Percentiles rank a stretch among this genome's conserved stretches.
These are phyloP conservation scores for Talaromyces amestolkiae DNA, from an alignment of 2,329 filamentous ascomycete species.

Conservation along the genomic window DNA sequence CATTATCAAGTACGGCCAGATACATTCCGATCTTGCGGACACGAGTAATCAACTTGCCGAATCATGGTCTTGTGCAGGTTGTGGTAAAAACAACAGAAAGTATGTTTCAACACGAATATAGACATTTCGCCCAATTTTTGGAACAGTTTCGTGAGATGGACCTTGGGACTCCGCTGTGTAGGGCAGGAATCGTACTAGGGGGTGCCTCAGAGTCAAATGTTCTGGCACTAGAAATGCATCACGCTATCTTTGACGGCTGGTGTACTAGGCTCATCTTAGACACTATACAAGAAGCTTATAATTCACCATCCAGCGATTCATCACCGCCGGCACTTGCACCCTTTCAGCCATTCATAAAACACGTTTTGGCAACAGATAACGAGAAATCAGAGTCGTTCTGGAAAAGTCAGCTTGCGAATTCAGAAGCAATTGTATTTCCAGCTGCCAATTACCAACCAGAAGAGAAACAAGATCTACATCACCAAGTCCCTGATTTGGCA, in stretches of 20 bases:
- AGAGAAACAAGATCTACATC: neutral
- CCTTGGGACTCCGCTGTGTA: neutral
- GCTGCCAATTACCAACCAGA: conserved; percentile 2
- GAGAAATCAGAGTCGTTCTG: conserved; percentile 4
- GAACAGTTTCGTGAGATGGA: neutral
- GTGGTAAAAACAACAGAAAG: conserved; percentile 28
- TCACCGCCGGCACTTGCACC: neutral
- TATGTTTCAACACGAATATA: neutral
- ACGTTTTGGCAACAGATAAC: neutral
- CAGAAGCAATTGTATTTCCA: conserved; percentile 10
- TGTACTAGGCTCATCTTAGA: conserved; percentile 39
- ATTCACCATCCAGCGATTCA: neutral
- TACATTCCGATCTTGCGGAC: conserved; percentile 8
- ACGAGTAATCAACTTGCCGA: conserved; percentile 33
- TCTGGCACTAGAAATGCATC: conserved; percentile 52
- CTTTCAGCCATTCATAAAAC: conserved; percentile 39
- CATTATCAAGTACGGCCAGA: neutral
- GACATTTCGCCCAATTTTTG: neutral
- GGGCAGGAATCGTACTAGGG: neutral
- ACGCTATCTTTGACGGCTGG: conserved; percentile 53
- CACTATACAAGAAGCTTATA: conserved; percentile 24
- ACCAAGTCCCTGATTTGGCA: neutral
- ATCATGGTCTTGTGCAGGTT: conserved; percentile 39
- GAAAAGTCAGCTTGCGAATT: neutral
- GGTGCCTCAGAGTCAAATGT: conserved; percentile 26